Evolutionary conservation across 2,329 filamentous ascomycete species (phyloP), one percentile per base, ranked within the genome.

Genomic region (Microascus cirrosus): DNA sequence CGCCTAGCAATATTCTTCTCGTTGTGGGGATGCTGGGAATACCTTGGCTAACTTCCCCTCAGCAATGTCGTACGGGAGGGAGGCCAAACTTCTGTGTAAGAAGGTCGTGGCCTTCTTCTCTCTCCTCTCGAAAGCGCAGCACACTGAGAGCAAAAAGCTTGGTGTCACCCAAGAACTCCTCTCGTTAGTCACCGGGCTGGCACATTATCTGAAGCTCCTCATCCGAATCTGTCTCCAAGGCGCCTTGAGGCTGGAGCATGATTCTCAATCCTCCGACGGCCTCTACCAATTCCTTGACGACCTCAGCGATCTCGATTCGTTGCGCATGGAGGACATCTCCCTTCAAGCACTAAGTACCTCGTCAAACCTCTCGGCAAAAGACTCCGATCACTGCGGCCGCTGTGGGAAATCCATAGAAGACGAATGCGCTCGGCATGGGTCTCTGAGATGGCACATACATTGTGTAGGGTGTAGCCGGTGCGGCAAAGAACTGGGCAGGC

Each of bases 21-120:
- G 28, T 20, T 25, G 57, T 57, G 20, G 60, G 54, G 56, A 63
- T 45, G 42, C 54, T 57, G 20, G 60, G 54, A 57, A 63, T 45
- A 48, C 54, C 54, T 48, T 50, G 39, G 28, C 39, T n/a, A 18
- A 45, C 12, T n/a, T 20, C 20, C 6, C 25, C 61, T 35, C 68
- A 89, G 91, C 89, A 61, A 80, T 99, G 61, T 90, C 91, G 11
- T 99, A 97, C 69, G 88, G 89, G 20, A 85, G 94, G 66, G 94
- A 99, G 75, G 89, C 94, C n/a, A 99, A 99, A 73, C 79, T 99
- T 55, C 82, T 99, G n/a, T 99, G 94, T 78, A 99, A 99, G 73
- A 99, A 99, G 73, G 95, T 99, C 58, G 94, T 99, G 6, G 90
- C 93, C 28, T 99, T 99, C 77, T 99, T 99, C 70, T 91, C 91